A percentile compares a stretch with the other conserved stretches of the same genome.
Conservation (phyloP, 106 monocot species). For the Dendrobium chrysotoxum region DNA sequence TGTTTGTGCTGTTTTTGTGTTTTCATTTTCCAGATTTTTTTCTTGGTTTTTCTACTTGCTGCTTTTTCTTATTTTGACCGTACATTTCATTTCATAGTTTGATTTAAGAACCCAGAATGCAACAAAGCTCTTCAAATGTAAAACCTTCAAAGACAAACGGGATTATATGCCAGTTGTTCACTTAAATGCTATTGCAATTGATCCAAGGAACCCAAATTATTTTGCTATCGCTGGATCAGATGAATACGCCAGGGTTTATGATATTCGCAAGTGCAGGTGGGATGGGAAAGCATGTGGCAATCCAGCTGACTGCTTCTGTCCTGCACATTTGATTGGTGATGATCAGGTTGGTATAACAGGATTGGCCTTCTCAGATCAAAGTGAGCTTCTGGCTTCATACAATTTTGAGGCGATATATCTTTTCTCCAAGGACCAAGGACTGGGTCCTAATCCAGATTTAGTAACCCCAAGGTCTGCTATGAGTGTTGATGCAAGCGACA, state of each 20-base stretch:
- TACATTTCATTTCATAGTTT: constrained; percentile 37
- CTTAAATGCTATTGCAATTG: constrained; percentile 74
- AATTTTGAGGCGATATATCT: constrained; percentile 75
- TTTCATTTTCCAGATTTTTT: background rate
- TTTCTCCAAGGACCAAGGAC: constrained; percentile 64
- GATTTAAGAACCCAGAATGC: constrained; percentile 64
- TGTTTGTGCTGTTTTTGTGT: constrained; percentile 16
- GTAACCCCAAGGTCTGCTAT: constrained; percentile 5
- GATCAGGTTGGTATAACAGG: constrained; percentile 65
- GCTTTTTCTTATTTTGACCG: background rate
- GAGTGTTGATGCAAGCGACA: constrained; percentile 5
- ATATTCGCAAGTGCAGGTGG: constrained; percentile 67
- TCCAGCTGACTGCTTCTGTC: constrained; percentile 62
- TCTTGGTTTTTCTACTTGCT: background rate
- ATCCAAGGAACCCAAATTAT: constrained; percentile 58
- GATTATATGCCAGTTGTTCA: constrained; percentile 21
- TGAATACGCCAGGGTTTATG: constrained; percentile 73
- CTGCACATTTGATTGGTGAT: constrained; percentile 64
- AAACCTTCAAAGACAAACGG: constrained; percentile 24
- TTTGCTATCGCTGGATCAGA: constrained; percentile 72
- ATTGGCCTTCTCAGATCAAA: constrained; percentile 71
- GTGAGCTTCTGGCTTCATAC: constrained; percentile 80
- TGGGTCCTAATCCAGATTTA: constrained; percentile 34
- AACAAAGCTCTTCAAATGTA: constrained; percentile 63
- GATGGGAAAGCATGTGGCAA: constrained; percentile 32